Conservation (phyloP, 345 rosid species). For the Rhizophora mangle region DNA sequence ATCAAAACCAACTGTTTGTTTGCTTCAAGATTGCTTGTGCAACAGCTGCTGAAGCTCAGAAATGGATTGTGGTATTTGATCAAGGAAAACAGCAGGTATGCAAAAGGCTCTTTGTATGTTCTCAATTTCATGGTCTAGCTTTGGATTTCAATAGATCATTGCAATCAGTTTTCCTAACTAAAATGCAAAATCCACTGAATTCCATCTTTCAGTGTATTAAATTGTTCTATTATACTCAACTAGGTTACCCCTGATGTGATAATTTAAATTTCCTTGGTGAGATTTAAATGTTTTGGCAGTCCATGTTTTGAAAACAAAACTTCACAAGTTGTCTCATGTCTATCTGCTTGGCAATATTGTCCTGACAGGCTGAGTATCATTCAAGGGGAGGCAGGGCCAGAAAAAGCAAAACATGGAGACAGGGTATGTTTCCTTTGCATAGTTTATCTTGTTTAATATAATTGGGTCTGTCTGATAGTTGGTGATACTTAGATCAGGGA, state of each 20-base stretch:
- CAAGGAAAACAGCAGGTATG: constrained; percentile 90
- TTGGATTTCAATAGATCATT: not conserved
- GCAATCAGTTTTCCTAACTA: not conserved
- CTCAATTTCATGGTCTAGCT: not conserved
- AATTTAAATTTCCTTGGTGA: not conserved
- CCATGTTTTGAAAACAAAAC: no score
- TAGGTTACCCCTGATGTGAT: no score
- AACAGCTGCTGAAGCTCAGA: constrained; percentile 75
- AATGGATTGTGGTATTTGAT: constrained; percentile 93
- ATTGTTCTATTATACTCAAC: not conserved
- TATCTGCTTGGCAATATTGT: constrained; percentile 11
- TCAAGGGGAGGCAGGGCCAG: constrained; percentile 57
- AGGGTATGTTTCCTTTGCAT: constrained; percentile 53
- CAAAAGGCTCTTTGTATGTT: constrained; percentile 15
- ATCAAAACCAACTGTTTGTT: constrained; percentile 18
- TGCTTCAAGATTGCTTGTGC: constrained; percentile 80
- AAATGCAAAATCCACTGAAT: constrained; percentile 1
- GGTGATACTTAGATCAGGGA: not conserved
- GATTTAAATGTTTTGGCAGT: no score
- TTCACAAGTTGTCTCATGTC: constrained; percentile 6
- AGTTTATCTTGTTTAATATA: constrained; percentile 13
- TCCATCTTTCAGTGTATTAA: not conserved
- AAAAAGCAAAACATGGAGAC: constrained; percentile 71
- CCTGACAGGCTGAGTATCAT: constrained; percentile 63
- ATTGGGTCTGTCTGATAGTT: not conserved